Conservation (phyloP, 169 alveolate genomes). For the Plasmodium cynomolgi region DNA sequence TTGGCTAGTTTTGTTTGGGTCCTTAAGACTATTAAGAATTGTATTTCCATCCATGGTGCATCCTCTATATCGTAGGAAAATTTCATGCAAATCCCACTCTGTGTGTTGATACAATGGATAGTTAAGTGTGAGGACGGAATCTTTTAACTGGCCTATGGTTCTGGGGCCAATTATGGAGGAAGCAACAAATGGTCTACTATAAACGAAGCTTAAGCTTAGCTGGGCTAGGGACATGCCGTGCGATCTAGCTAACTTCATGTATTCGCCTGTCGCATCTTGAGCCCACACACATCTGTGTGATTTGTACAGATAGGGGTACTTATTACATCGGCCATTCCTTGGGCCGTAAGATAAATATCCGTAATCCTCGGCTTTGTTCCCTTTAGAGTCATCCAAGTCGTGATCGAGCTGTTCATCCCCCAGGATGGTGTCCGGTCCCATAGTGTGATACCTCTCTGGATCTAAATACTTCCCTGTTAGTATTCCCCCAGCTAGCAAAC, state of each 20-base stretch:
- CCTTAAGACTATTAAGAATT: conserved; percentile 80
- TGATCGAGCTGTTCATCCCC: conserved; percentile 42
- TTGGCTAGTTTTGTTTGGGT: conserved; percentile 84
- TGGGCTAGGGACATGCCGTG: conserved; percentile 87
- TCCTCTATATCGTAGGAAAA: conserved; percentile 86
- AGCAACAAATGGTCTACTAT: conserved; percentile 87
- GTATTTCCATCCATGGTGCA: conserved; percentile 91
- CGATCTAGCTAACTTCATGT: conserved; percentile 85
- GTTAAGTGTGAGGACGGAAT: conserved; percentile 83
- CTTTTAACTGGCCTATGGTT: conserved; percentile 88
- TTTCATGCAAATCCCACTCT: conserved; percentile 85
- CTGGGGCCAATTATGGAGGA: conserved; percentile 87
- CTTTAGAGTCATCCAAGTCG: conserved; percentile 33
- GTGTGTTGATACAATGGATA: conserved; percentile 81
- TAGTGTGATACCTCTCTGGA: conserved; percentile 84
- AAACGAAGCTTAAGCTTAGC: conserved; percentile 82
- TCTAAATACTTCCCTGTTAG: conserved; percentile 89
- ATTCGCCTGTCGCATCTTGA: conserved; percentile 87
- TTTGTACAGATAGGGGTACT: conserved; percentile 84
- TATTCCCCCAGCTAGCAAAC: conserved; percentile 90
- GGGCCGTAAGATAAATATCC: conserved; percentile 89
- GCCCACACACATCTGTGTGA: conserved; percentile 91
- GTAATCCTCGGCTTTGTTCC: conserved; percentile 85
- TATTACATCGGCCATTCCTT: conserved; percentile 85
- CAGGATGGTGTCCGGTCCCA: conserved; percentile 71